Percentiles rank a stretch among this genome's conserved stretches.
These are phyloP conservation scores for Pestalotiopsis sp. DNA, from an alignment of 2,329 filamentous ascomycete genomes.

Conservation along the genomic window DNA sequence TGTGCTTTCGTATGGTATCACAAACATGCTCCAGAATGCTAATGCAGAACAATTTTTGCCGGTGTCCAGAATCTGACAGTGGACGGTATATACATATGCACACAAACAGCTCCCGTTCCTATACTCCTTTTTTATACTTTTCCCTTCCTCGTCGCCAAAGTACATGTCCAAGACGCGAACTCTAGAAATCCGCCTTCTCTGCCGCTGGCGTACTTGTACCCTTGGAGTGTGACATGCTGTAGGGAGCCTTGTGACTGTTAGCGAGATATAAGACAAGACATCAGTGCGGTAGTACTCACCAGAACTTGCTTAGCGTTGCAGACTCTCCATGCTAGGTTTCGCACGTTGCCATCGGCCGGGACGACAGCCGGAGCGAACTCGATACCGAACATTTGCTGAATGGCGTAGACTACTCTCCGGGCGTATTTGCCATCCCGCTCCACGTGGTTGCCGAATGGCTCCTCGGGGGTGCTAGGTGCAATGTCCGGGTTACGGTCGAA, in stretches of 20 bases:
- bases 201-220: constrained; percentile 62
- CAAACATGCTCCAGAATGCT: not conserved
- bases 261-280: not conserved
- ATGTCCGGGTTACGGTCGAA: constrained; percentile 91
- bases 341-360: constrained; percentile 85
- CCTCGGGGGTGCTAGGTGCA: constrained; percentile 77
- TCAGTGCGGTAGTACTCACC: constrained; percentile 52
- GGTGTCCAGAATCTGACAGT: not conserved
- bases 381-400: constrained; percentile 95
- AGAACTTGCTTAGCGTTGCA: constrained; percentile 95
- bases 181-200: constrained; percentile 29
- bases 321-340: constrained; percentile 90
- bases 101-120: not conserved
- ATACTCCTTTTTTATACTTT: not conserved
- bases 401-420: constrained; percentile 87
- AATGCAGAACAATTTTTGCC: not conserved
- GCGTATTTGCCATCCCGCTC: constrained; percentile 89
- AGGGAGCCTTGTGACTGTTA: constrained; percentile 57
- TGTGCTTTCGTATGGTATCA: too few species aligned
- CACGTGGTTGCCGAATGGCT: constrained; percentile 82
- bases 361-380: constrained; percentile 95
- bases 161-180: not conserved
- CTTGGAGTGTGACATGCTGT: constrained; percentile 69
- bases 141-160: not conserved
- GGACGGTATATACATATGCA: not conserved